Base-by-base conservation (phyloP, 108 stramenopile species). In the Epithemia pelagica region DNA sequence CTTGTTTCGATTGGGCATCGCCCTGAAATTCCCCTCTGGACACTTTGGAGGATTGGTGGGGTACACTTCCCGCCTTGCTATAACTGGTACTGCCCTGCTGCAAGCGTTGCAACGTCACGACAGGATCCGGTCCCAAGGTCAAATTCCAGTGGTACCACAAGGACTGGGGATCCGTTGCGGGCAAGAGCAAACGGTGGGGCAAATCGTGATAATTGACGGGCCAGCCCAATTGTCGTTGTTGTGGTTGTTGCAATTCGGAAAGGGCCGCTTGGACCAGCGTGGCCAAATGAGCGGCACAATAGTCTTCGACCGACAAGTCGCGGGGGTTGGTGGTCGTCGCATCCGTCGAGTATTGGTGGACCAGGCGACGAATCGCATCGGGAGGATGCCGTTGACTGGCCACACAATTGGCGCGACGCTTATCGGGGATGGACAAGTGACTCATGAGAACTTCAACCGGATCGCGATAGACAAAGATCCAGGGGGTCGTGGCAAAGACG, bases 371-470 rank as follows among this genome's bases (percentile, higher is more conserved):
- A 25, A 83, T 32, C 25, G 60, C 64, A 7, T 52, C 26, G 5
- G 76, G 79, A 33, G 58, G 21, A 33, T 25, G 0, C 20, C 28
- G 37, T 54, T 74, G 75, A 24, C 62, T 66, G 52, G 72, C 68
- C 0, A 85, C 74, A 61, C 89, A 87, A 52, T 82, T 81, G 65
- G 89, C 89, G 54, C 52, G 32, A 26, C 55, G 63, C 64, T 46
- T 0, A 58, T 74, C 71, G 0, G 30, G 24, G 64, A 15, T 20
- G 54, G 66, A 75, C 61, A 88, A 66, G 30, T 94, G 92, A 74
- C 83, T 85, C 88, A 94, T 89, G 86, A 98, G 91, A 28, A 95
- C 91, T 76, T 97, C 88, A 2, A 95, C 90, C 10, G 96, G 96
- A 21, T 97, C 89, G 25, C 97, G 75, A 69, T 92, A 95, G 37